phyloP scores from a whole-genome alignment of 2,329 filamentous ascomycete genomes.

The Iodosphaeria phyllophila region DNA sequence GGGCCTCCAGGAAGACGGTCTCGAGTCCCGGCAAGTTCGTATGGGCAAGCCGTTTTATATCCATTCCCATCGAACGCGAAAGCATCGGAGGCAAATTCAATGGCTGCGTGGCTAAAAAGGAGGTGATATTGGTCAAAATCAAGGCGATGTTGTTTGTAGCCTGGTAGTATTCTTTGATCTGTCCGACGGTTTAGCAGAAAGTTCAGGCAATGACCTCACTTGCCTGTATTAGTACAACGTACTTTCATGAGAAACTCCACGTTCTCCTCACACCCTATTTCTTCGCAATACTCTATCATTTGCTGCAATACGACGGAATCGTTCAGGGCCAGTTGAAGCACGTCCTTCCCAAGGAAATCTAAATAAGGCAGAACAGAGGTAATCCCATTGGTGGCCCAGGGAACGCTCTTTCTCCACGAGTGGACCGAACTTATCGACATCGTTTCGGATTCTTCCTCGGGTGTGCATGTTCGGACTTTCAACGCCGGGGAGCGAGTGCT shows the following conservation, averaged over 20 bases:
- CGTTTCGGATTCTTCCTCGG: slow-evolving; percentile 4
- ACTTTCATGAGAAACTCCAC: slow-evolving; percentile 32
- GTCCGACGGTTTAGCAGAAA: background rate
- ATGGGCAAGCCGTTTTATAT: slow-evolving; percentile 25
- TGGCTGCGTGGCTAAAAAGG: slow-evolving; percentile 14
- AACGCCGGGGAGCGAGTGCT: slow-evolving; percentile 6
- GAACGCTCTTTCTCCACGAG: slow-evolving; percentile 1
- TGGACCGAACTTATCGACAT: slow-evolving; percentile 2
- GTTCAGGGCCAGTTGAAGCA: slow-evolving; percentile 29
- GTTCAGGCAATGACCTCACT: background rate
- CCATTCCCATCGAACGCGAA: slow-evolving; percentile 21
- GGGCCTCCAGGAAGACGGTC: slow-evolving; percentile 22
- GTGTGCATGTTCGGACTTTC: no score
- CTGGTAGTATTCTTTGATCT: slow-evolving; percentile 24
- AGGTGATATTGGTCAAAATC: slow-evolving; percentile 24
- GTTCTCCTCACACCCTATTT: slow-evolving; percentile 25
- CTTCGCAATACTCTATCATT: slow-evolving; percentile 29
- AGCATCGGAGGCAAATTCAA: slow-evolving; percentile 21
- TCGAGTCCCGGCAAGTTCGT: slow-evolving; percentile 26
- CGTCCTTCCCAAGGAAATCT: slow-evolving; percentile 29
- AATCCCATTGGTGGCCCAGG: slow-evolving; percentile 2
- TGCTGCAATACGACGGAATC: slow-evolving; percentile 26
- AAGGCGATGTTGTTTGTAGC: slow-evolving; percentile 24
- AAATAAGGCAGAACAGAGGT: slow-evolving; percentile 13
- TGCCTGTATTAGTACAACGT: slow-evolving; percentile 4